phyloP scores from a whole-genome alignment of 352 stramenopile species.

The Pythium plurisporium region DNA sequence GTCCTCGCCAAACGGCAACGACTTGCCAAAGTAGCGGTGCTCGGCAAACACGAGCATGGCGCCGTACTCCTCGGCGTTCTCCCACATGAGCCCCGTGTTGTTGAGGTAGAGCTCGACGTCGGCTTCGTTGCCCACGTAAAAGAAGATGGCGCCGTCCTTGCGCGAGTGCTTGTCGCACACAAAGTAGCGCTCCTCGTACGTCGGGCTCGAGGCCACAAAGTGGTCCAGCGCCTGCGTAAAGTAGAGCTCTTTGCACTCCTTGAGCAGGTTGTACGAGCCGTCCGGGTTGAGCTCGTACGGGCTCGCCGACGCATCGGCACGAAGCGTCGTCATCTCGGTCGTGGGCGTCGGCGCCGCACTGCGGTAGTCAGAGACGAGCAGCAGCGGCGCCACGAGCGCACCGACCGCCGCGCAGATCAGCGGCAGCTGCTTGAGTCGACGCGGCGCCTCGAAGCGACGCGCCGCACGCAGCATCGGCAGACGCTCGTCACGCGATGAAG shows the following conservation, averaged over 20 bases:
- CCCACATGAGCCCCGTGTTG: slow-evolving; percentile 95
- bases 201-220: slow-evolving; percentile 52
- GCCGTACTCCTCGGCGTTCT: slow-evolving; percentile 88
- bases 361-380: slow-evolving; percentile 30
- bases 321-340: not conserved
- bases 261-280: slow-evolving; percentile 38
- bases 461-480: slow-evolving; percentile 26
- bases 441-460: slow-evolving; percentile 6
- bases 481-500: slow-evolving; percentile 20
- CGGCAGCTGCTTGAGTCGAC: slow-evolving; percentile 27
- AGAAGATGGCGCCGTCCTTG: slow-evolving; percentile 82
- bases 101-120: slow-evolving; percentile 94
- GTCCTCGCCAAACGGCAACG: slow-evolving; percentile 69
- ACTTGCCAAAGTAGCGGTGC: slow-evolving; percentile 96
- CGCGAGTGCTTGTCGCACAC: slow-evolving; percentile 73
- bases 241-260: slow-evolving; percentile 64
- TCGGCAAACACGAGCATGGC: slow-evolving; percentile 95
- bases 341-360: not conserved
- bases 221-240: slow-evolving; percentile 77
- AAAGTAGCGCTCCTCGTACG: slow-evolving; percentile 88
- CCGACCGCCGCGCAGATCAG: slow-evolving; percentile 33
- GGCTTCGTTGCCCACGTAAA: slow-evolving; percentile 95
- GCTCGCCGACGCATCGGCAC: not conserved
- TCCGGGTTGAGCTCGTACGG: slow-evolving; percentile 39
- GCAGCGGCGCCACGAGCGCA: slow-evolving; percentile 23